Evolutionary conservation across 768 basidiomycete species (phyloP), one percentile per base, ranked within the genome.

Genomic region (Strobilomyces dryophilus): DNA sequence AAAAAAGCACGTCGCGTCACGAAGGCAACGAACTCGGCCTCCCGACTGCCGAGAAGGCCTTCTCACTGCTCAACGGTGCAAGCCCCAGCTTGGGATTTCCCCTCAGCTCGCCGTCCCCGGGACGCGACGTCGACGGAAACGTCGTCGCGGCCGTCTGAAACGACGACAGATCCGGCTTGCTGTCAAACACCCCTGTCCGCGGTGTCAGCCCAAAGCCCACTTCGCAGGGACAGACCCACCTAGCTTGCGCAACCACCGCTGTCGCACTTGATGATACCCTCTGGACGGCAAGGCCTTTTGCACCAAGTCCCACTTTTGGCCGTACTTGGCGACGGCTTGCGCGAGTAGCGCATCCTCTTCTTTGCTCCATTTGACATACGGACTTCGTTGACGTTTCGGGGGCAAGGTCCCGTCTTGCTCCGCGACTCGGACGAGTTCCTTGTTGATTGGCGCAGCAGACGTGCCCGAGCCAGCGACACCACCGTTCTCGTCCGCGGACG

Each of bases 301-400:
- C 29, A 76, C 72, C 45, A 74, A 47, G 39, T 75, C 72, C 72
- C 72, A 67, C 53, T 70, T 64, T 51, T 74, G 71, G 29, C 73
- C 71, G 26, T 74, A 63, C 59, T 74, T 74, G 6, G 69, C 64
- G 3, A 74, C 73, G 5, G 73, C 73, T 72, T 74, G 37, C 5
- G 24, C 27, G 17, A 76, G 61, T 2, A 74, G 61, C 20, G 74
- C 73, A 36, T 74, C 74, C 47, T 74, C 74, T 51, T 74, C 73
- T 47, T 70, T 74, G 21, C 65, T 75, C 73, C 74, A 74, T 45
- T 74, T 74, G 45, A 73, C 60, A 49, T 76, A 76, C 9, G 74
- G 72, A 51, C 71, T 75, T 31, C 73, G 62, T 40, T 67, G 68
- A 45, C 74, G 64, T 49, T 67, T 72, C 15, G 51, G 57, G n/a